phyloP scores from a whole-genome alignment of 495 filamentous ascomycete genomes.

The Hypoxylon fragiforme region DNA sequence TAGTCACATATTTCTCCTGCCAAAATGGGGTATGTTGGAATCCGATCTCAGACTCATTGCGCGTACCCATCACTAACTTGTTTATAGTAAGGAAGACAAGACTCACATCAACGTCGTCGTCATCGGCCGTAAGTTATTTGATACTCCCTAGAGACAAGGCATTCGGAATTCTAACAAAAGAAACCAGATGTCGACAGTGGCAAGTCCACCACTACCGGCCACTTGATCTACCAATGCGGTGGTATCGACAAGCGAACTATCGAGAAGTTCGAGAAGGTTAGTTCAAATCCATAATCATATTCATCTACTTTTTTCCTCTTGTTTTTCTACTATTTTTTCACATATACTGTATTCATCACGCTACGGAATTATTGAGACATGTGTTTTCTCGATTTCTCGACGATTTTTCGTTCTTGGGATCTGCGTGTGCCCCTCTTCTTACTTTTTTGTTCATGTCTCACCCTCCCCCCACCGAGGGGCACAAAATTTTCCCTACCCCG shows the following conservation, averaged over 20 bases:
- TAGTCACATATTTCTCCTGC: conserved; percentile 13
- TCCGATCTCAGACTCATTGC: not conserved
- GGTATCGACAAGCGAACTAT: conserved; percentile 99
- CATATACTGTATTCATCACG: too few species aligned
- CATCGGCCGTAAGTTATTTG: conserved; percentile 83
- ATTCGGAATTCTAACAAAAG: conserved; percentile 22
- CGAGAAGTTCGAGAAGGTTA: conserved; percentile 99
- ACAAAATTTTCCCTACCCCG: conserved; percentile 43
- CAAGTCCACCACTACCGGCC: conserved; percentile 94
- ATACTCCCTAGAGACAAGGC: too few species aligned
- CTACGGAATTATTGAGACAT: too few species aligned
- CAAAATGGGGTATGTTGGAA: conserved; percentile 34
- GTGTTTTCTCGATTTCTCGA: too few species aligned
- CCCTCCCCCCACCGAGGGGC: conserved; percentile 38
- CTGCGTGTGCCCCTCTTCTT: conserved; percentile 34
- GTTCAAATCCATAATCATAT: too few species aligned
- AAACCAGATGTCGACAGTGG: conserved; percentile 94
- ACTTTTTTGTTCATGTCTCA: conserved; percentile 7
- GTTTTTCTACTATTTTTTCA: conserved; percentile 17
- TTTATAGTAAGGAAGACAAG: conserved; percentile 77
- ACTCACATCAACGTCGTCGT: conserved; percentile 96
- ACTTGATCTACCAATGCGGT: conserved; percentile 99
- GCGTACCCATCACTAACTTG: conserved; percentile 25
- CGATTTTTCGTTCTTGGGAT: conserved; percentile 29
- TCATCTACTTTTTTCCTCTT: too few species aligned